Conservation (phyloP, 331 rosid species). For the Spiraea crenata region DNA sequence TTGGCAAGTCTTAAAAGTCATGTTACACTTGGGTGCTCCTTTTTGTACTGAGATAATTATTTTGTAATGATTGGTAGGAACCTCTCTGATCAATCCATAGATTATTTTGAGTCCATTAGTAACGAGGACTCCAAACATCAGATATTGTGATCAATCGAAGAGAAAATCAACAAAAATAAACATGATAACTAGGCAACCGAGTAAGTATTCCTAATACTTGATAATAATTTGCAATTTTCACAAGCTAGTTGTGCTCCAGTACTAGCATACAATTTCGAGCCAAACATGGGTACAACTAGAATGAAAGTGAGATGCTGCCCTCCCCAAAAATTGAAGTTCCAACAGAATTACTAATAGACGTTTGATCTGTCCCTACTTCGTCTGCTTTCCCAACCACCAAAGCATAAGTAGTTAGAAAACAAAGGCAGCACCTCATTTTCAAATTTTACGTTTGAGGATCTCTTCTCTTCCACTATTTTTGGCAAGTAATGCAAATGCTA, state of each 20-base stretch:
- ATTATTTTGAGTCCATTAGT: too few species aligned
- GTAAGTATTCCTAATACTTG: too few species aligned
- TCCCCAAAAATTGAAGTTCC: conserved; percentile 2
- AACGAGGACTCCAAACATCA: too few species aligned
- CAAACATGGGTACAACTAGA: neutral
- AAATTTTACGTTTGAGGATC: conserved; percentile 7
- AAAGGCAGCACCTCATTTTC: conserved; percentile 7
- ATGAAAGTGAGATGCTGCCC: conserved; percentile 3
- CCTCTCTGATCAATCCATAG: too few species aligned
- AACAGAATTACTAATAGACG: neutral
- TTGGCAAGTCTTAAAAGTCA: too few species aligned
- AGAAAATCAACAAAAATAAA: too few species aligned
- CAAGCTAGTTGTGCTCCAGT: neutral
- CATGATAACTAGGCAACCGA: too few species aligned
- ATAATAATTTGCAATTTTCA: too few species aligned
- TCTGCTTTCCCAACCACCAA: neutral
- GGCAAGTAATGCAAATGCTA: neutral
- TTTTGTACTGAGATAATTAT: too few species aligned
- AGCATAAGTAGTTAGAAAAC: neutral
- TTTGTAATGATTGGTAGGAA: too few species aligned
- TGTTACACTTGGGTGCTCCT: too few species aligned
- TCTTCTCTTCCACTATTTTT: neutral
- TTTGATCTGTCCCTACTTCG: conserved; percentile 5
- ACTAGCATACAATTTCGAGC: neutral
- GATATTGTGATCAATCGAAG: too few species aligned